These are phyloP conservation scores for Friedmanniomyces simplex DNA, from an alignment of 495 filamentous ascomycete species.

Conservation along the genomic window DNA sequence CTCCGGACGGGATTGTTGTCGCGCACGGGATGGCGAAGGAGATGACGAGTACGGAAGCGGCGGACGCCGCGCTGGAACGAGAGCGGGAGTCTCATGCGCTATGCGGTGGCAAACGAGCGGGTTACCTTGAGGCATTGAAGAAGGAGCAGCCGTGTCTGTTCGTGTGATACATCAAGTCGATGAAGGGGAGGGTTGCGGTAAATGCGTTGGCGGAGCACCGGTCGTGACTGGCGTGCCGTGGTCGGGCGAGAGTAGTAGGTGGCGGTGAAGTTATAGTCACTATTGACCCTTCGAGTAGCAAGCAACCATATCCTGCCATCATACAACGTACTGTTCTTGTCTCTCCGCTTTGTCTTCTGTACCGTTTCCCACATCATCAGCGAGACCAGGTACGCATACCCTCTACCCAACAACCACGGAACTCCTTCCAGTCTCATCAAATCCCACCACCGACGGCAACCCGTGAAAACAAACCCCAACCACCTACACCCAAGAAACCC, in stretches of 20 bases:
- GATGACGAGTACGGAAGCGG: not conserved
- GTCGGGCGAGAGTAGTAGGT: not conserved
- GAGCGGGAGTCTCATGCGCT: not conserved
- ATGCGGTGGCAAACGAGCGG: not conserved
- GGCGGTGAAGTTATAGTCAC: not conserved
- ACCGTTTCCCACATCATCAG: too few relatives aligned
- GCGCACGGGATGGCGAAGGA: not conserved
- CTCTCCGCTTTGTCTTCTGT: too few relatives aligned
- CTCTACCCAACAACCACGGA: too few relatives aligned
- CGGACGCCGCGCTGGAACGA: not conserved
- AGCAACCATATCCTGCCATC: too few relatives aligned
- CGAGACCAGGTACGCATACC: too few relatives aligned
- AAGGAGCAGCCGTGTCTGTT: not conserved
- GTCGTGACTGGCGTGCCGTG: not conserved
- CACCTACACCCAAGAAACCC: too few relatives aligned
- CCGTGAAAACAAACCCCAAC: too few relatives aligned
- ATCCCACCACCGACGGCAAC: too few relatives aligned
- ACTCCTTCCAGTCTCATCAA: too few relatives aligned
- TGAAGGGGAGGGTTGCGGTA: not conserved
- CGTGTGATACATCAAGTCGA: not conserved
- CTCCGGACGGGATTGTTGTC: not conserved
- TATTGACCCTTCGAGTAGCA: too few relatives aligned
- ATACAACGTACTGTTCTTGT: too few relatives aligned
- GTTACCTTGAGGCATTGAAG: not conserved
- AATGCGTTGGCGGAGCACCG: not conserved